A percentile compares a stretch with the other conserved stretches of the same genome.
These are phyloP conservation scores for peach (Prunus persica) DNA, from an alignment of 306 rosid genomes.

Conservation along the genomic window DNA sequence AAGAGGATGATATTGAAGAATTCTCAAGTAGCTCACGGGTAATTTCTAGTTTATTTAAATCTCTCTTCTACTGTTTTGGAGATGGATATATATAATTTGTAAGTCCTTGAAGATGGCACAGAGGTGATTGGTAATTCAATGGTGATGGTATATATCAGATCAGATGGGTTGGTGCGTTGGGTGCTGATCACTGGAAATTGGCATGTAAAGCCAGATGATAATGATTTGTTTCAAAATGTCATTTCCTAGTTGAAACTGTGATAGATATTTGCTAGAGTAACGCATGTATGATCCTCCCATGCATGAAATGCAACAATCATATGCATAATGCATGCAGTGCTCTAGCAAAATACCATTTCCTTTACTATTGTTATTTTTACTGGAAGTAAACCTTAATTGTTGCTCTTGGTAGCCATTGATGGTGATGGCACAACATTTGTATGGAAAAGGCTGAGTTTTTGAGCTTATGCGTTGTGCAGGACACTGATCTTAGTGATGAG, in stretches of 20 bases:
- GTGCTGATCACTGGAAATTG: not conserved
- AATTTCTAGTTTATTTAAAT: not conserved
- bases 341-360: not conserved
- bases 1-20: slow-evolving; percentile 43
- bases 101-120: not conserved
- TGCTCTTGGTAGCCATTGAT: not conserved
- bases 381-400: not conserved
- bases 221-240: not conserved
- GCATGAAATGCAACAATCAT: not conserved
- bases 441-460: not conserved
- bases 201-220: not conserved
- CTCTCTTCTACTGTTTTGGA: not conserved
- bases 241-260: too few species aligned
- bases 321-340: not conserved
- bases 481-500: slow-evolving; percentile 52
- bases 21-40: slow-evolving; percentile 44
- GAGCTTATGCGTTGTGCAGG: slow-evolving; percentile 33
- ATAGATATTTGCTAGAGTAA: not conserved
- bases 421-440: not conserved
- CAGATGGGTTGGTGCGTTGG: not conserved
- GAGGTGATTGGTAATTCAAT: not conserved
- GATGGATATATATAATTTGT: not conserved
- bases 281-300: not conserved
- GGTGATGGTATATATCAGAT: not conserved
- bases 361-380: not conserved